These are phyloP conservation scores for Piloderma croceum DNA, from an alignment of 768 basidiomycete species.

Conservation along the genomic window DNA sequence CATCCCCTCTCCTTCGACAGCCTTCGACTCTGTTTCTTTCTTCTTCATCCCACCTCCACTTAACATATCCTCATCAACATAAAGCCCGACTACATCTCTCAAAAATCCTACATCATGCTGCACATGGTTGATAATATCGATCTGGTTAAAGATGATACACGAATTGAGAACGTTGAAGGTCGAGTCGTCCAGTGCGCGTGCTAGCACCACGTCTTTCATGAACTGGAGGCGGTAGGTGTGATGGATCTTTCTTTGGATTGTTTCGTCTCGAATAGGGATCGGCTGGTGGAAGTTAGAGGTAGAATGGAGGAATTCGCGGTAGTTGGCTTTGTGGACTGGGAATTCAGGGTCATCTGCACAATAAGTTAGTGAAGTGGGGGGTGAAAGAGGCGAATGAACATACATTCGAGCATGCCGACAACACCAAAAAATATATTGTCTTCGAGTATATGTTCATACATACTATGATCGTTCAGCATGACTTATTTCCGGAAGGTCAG, in stretches of 20 bases:
- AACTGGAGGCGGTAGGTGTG: slow-evolving; percentile 96
- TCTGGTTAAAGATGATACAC: slow-evolving; percentile 97
- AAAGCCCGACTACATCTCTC: slow-evolving; percentile 68
- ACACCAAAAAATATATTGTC: slow-evolving; percentile 92
- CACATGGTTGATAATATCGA: slow-evolving; percentile 91
- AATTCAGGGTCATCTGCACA: slow-evolving; percentile 91
- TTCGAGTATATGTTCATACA: slow-evolving; percentile 92
- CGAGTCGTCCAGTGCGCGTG: slow-evolving; percentile 89
- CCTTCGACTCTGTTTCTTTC: slow-evolving; percentile 12
- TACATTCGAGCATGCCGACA: slow-evolving; percentile 96
- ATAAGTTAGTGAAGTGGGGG: slow-evolving; percentile 12
- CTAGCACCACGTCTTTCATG: slow-evolving; percentile 96
- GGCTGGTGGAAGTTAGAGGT: slow-evolving; percentile 87
- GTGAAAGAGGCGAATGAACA: slow-evolving; percentile 26
- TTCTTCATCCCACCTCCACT: slow-evolving; percentile 30
- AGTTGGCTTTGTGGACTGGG: slow-evolving; percentile 93
- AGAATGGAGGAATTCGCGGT: slow-evolving; percentile 85
- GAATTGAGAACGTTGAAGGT: slow-evolving; percentile 97
- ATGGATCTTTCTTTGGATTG: slow-evolving; percentile 84
- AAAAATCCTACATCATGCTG: slow-evolving; percentile 75
- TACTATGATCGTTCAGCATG: slow-evolving; percentile 87
- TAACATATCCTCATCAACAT: slow-evolving; percentile 67
- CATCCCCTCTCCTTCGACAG: slow-evolving; percentile 25
- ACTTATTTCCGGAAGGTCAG: slow-evolving; percentile 44
- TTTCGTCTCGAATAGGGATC: slow-evolving; percentile 69